These are phyloP conservation scores for Draba incana DNA, from an alignment of 345 rosid genomes.

Conservation along the genomic window DNA sequence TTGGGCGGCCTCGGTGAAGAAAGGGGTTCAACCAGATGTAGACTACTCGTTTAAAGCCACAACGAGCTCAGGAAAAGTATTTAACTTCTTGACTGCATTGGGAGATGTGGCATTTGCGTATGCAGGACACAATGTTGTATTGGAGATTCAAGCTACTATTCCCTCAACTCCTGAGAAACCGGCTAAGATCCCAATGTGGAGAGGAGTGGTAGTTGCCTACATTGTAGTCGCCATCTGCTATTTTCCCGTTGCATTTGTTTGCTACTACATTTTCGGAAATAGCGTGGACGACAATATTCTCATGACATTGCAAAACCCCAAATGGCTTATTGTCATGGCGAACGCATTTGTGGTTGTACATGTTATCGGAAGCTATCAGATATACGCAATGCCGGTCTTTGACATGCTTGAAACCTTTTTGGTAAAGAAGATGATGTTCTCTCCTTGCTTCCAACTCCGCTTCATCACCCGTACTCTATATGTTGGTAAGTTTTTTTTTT, in stretches of 20 bases:
- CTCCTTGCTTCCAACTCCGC: slow-evolving; percentile 58
- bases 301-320: slow-evolving; percentile 61
- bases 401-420: slow-evolving; percentile 79
- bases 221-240: slow-evolving; percentile 71
- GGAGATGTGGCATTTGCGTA: slow-evolving; percentile 85
- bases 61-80: slow-evolving; percentile 43
- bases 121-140: slow-evolving; percentile 81
- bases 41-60: slow-evolving; percentile 58
- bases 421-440: slow-evolving; percentile 56
- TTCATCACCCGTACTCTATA: slow-evolving; percentile 62
- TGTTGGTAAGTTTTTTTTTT: slow-evolving; percentile 57
- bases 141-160: slow-evolving; percentile 92
- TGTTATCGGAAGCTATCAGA: slow-evolving; percentile 88
- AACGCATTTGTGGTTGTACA: slow-evolving; percentile 79
- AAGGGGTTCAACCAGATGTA: slow-evolving; percentile 53
- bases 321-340: slow-evolving; percentile 72
- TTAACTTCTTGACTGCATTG: slow-evolving; percentile 67
- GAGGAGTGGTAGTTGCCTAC: slow-evolving; percentile 76
- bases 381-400: slow-evolving; percentile 82
- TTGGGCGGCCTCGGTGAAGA: slow-evolving; percentile 54
- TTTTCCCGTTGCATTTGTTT: slow-evolving; percentile 72
- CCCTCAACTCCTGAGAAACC: slow-evolving; percentile 87
- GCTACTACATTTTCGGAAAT: slow-evolving; percentile 67
- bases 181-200: slow-evolving; percentile 85
- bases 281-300: slow-evolving; percentile 70